These are phyloP conservation scores for Akanthomyces lecanii DNA, from an alignment of 2,329 filamentous ascomycete genomes.

Conservation along the genomic window DNA sequence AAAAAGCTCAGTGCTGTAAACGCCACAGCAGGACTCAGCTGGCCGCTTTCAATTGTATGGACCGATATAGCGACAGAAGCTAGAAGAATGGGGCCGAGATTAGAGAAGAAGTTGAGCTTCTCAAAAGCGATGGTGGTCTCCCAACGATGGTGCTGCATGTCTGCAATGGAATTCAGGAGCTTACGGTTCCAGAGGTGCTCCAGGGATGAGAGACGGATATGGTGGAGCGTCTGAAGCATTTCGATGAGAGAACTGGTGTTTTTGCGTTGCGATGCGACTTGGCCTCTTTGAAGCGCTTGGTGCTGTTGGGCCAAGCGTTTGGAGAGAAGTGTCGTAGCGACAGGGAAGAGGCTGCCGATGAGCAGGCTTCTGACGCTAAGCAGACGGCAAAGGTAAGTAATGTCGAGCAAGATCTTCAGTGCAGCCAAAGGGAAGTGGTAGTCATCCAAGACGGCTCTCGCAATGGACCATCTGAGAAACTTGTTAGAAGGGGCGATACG, in stretches of 20 bases:
- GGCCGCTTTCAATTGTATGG: slow-evolving; percentile 6
- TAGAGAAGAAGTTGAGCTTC: slow-evolving; percentile 7
- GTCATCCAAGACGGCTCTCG: background rate
- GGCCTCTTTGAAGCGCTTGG: background rate
- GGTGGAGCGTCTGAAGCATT: slow-evolving; percentile 5
- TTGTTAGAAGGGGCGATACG: background rate
- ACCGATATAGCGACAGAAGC: slow-evolving; percentile 15
- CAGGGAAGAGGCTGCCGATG: background rate
- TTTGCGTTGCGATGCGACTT: background rate
- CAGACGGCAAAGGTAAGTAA: background rate
- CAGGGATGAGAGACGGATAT: slow-evolving; percentile 16
- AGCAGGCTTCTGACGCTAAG: background rate
- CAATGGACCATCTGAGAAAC: background rate
- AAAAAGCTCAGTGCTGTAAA: slow-evolving; percentile 16
- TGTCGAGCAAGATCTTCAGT: background rate
- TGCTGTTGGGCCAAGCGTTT: background rate
- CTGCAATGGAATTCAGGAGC: background rate
- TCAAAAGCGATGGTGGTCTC: background rate
- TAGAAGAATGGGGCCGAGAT: slow-evolving; percentile 13
- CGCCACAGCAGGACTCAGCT: slow-evolving; percentile 11
- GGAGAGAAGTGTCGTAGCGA: background rate
- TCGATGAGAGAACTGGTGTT: background rate
- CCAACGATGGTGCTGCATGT: slow-evolving; percentile 7
- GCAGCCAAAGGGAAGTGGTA: background rate
- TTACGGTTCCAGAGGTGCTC: slow-evolving; percentile 8